Evolutionary conservation across 352 stramenopile genomes (phyloP), one percentile per base, ranked within the genome.

Genomic region (Phytophthora pisi): DNA sequence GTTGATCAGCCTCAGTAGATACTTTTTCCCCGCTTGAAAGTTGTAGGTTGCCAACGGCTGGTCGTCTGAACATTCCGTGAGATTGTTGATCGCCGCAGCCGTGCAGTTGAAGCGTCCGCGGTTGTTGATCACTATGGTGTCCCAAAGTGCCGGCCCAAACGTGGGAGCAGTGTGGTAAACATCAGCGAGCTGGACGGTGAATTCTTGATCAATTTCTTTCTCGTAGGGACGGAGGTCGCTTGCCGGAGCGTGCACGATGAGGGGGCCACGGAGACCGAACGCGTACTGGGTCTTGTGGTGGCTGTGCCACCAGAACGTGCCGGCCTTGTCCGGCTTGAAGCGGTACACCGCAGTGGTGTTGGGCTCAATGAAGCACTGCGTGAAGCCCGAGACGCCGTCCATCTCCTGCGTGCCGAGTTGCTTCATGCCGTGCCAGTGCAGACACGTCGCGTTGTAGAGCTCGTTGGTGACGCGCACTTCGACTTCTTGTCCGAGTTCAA

Each of bases 261-360:
- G 56, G 24, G 73, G 70, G 15, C 70, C 74, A 18, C 62, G 66
- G 3, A 81, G 63, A 11, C 70, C 70, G 18, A 73, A 74, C 0
- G 69, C 61, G 45, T 78, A 81, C 56, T 81, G 66, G 0, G 70
- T 69, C 11, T 58, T 63, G 34, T 78, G 61, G 31, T 81, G 73
- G 15, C 66, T 73, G 55, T 81, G 69, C 70, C 70, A 81, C 73
- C 73, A 81, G 38, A 75, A 76, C 0, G 47, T 73, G 2, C 73
- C 73, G 6, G 69, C 57, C 36, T 73, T 68, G 36, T 71, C 61
- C 1, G 66, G 70, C n/a, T 55, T 75, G 61, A 78, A 77, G 18
- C 54, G 57, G 55, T 81, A 81, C 9, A 72, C 57, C 10, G 71
- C 60, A 1, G 64, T 67, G 26, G 45, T 51, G 43, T 66, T 68